Evolutionary conservation across 2,329 filamentous ascomycete genomes (phyloP).

Genomic region (Diaporthe vaccinii): DNA sequence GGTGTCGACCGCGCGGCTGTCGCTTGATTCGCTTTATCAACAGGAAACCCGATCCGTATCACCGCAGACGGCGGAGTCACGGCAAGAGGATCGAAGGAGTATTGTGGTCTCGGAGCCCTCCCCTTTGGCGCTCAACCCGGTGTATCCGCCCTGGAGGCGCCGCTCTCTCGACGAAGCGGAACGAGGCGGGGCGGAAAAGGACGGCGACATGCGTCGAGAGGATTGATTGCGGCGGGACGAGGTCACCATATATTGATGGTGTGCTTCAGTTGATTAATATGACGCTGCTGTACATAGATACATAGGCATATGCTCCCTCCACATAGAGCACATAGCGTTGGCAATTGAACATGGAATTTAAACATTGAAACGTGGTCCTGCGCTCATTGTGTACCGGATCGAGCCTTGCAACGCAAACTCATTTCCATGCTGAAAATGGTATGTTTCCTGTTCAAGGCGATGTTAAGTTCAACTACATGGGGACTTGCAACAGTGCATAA

Average conservation of each 20-base stretch:
- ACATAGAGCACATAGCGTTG: conserved; percentile 12
- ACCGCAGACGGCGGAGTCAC: background rate
- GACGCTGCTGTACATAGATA: background rate
- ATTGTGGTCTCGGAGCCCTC: conserved; percentile 1
- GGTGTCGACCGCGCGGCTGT: conserved; percentile 12
- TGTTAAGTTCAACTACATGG: too few species aligned
- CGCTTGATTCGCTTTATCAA: conserved; percentile 27
- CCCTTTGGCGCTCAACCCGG: background rate
- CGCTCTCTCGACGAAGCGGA: conserved; percentile 11
- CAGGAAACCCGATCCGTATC: background rate
- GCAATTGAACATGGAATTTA: background rate
- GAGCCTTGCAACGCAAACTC: too few species aligned
- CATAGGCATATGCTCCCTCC: background rate
- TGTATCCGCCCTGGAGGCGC: background rate
- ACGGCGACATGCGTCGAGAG: too few species aligned
- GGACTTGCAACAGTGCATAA: too few species aligned
- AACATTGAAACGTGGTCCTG: too few species aligned
- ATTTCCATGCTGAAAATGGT: too few species aligned
- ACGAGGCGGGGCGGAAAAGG: background rate
- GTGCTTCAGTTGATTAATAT: background rate
- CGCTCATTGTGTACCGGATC: too few species aligned
- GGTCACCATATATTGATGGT: background rate
- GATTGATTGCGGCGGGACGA: background rate
- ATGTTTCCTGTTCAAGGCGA: too few species aligned
- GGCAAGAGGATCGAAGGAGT: background rate